phyloP scores from a whole-genome alignment of 495 filamentous ascomycete species.

The Penicillium samsonianum region DNA sequence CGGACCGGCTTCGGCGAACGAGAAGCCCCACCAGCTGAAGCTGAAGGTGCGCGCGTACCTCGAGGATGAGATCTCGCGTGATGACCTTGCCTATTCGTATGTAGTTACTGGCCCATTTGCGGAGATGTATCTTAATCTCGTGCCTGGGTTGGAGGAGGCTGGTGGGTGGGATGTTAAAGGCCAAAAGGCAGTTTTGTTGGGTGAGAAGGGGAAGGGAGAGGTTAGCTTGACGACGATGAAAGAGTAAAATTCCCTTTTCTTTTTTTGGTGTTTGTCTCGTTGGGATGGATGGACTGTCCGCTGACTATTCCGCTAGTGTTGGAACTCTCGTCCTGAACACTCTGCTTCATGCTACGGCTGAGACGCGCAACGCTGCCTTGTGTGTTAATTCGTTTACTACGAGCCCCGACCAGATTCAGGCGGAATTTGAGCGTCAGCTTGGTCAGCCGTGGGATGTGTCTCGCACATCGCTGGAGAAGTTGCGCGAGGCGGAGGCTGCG shows the following conservation, averaged over 20 bases:
- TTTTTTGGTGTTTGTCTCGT: background rate
- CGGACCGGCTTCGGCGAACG: conserved; percentile 54
- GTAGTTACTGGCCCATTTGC: conserved; percentile 69
- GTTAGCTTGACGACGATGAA: conserved; percentile 67
- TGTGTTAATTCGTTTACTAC: conserved; percentile 72
- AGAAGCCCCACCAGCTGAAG: conserved; percentile 71
- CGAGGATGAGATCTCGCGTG: conserved; percentile 41
- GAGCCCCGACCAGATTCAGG: conserved; percentile 60
- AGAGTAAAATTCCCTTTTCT: conserved; percentile 53
- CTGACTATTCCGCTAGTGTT: conserved; percentile 47
- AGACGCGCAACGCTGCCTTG: conserved; percentile 54
- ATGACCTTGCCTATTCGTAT: conserved; percentile 61
- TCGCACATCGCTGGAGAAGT: conserved; percentile 51
- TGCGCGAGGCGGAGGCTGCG: conserved; percentile 55
- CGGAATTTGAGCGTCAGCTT: conserved; percentile 67
- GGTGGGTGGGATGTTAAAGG: conserved; percentile 57
- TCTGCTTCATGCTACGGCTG: conserved; percentile 52
- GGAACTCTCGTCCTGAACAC: conserved; percentile 64
- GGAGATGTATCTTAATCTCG: conserved; percentile 59
- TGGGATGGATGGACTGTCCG: conserved; percentile 1
- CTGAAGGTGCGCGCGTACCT: conserved; percentile 63
- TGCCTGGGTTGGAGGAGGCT: conserved; percentile 29
- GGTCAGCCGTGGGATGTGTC: conserved; percentile 51
- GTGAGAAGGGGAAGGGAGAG: conserved; percentile 49
- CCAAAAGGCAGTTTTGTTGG: conserved; percentile 61